Evolutionary conservation across 495 filamentous ascomycete genomes (phyloP).

Genomic region (Penicillium tannophilum): DNA sequence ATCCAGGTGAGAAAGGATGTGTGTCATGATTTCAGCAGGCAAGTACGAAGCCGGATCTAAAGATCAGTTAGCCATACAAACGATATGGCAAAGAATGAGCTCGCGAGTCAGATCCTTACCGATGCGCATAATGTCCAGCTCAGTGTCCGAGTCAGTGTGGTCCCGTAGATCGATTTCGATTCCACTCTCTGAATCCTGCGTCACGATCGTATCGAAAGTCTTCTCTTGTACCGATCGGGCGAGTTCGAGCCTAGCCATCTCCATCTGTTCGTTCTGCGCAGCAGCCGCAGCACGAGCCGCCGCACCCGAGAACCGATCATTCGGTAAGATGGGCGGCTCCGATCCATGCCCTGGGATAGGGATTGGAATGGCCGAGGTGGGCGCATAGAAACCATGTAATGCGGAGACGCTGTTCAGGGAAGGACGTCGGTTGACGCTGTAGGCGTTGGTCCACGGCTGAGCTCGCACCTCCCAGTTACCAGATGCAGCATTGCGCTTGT

Average conservation of each 20-base stretch:
- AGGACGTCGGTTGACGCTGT: conserved; percentile 41
- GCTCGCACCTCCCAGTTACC: conserved; percentile 26
- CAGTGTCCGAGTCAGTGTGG: conserved; percentile 45
- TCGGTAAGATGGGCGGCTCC: conserved; percentile 44
- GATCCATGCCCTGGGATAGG: conserved; percentile 43
- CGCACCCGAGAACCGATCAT: conserved; percentile 58
- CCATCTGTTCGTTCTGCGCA: conserved; percentile 57
- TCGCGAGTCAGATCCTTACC: conserved; percentile 29
- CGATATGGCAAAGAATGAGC: neutral
- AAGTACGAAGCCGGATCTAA: conserved; percentile 68
- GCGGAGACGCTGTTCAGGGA: conserved; percentile 45
- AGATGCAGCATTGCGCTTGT: conserved; percentile 24
- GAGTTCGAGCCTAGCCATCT: conserved; percentile 36
- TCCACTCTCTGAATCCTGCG: conserved; percentile 72
- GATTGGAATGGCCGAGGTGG: conserved; percentile 29
- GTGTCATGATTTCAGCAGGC: conserved; percentile 71
- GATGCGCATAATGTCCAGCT: conserved; percentile 41
- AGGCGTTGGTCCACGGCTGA: conserved; percentile 29
- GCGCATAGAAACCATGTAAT: conserved; percentile 41
- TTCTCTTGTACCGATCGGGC: conserved; percentile 43
- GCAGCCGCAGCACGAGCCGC: conserved; percentile 71
- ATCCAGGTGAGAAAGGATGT: conserved; percentile 73
- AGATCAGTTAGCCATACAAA: conserved; percentile 7
- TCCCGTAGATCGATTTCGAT: conserved; percentile 73
- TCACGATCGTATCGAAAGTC: conserved; percentile 36